Conservation (phyloP, 129 eudicot species). For the Tagetes erecta region DNA sequence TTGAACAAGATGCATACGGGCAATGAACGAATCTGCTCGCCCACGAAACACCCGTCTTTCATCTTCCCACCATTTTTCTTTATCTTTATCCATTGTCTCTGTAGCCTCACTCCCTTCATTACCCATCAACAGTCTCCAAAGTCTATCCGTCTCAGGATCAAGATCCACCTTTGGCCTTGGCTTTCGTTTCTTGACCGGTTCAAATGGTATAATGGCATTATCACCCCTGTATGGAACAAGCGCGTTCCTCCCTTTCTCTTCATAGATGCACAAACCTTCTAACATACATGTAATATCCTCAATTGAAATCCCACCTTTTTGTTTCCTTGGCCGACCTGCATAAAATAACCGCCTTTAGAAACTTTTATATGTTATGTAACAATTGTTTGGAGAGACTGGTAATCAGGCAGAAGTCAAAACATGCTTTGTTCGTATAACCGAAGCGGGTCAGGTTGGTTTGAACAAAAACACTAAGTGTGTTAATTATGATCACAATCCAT, state of each 20-base stretch:
- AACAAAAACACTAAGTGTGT: not conserved
- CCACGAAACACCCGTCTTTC: conserved; percentile 85
- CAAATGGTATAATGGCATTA: conserved; percentile 63
- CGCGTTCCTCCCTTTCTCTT: conserved; percentile 44
- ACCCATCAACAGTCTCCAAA: conserved; percentile 87
- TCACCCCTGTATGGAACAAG: conserved; percentile 67
- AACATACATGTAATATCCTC: conserved; percentile 49
- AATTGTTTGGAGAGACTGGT: not conserved
- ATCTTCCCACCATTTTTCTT: conserved; percentile 91
- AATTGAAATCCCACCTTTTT: conserved; percentile 24
- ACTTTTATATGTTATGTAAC: not conserved
- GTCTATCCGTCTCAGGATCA: conserved; percentile 86
- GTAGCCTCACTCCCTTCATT: conserved; percentile 60
- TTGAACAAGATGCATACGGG: conserved; percentile 99
- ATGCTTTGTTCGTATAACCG: not conserved
- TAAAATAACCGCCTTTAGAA: conserved; percentile 8
- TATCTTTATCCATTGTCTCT: conserved; percentile 60
- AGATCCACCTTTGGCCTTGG: conserved; percentile 84
- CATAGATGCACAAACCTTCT: conserved; percentile 42
- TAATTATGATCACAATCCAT: not conserved
- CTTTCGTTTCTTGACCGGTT: conserved; percentile 58
- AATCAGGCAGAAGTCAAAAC: not conserved
- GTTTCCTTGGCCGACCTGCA: conserved; percentile 49
- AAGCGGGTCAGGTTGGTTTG: not conserved
- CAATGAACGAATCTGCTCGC: conserved; percentile 90